These are phyloP conservation scores for Fonsecaea pedrosoi DNA, from an alignment of 2,329 filamentous ascomycete species.

Conservation along the genomic window DNA sequence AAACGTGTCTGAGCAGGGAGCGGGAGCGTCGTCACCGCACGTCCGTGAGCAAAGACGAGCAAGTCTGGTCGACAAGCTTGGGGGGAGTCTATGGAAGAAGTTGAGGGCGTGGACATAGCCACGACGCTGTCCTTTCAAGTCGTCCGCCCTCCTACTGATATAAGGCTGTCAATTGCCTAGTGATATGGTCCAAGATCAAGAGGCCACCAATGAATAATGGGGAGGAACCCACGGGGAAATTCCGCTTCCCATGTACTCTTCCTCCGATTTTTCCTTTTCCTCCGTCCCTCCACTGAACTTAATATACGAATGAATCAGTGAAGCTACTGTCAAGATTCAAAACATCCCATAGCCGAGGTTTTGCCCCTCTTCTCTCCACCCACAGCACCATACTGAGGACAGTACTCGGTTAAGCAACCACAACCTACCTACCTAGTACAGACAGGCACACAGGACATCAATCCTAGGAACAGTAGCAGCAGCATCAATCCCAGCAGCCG, in stretches of 20 bases:
- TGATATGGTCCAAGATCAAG: too few relatives aligned
- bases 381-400: too few relatives aligned
- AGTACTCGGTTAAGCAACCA: too few relatives aligned
- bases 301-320: neutral
- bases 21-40: neutral
- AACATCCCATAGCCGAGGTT: neutral
- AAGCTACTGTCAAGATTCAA: neutral
- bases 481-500: neutral
- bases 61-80: constrained; percentile 16
- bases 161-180: too few relatives aligned
- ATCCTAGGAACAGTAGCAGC: neutral
- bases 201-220: too few relatives aligned
- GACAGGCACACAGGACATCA: too few relatives aligned
- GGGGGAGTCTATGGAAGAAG: neutral
- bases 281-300: neutral
- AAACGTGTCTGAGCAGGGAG: neutral
- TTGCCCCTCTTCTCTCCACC: neutral
- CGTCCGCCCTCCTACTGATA: too few relatives aligned
- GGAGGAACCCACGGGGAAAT: neutral
- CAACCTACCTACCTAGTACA: too few relatives aligned
- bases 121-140: neutral
- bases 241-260: neutral
- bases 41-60: neutral
- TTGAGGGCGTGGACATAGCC: neutral
- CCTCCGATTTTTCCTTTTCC: neutral